Conservation (phyloP, 2,329 filamentous ascomycete genomes). For the Emergomyces africanus region DNA sequence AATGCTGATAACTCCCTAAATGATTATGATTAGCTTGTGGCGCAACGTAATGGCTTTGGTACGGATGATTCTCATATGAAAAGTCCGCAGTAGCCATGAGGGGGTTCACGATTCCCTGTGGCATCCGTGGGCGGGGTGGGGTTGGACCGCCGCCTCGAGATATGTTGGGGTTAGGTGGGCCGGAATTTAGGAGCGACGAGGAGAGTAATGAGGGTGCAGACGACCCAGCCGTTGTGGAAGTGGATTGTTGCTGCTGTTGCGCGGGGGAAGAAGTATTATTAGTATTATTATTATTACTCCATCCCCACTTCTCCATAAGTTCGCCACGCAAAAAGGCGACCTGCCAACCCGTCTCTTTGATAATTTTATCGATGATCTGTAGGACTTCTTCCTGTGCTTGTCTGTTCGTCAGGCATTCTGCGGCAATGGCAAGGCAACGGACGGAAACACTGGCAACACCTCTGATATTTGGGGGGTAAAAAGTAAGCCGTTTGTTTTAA, state of each 20-base stretch:
- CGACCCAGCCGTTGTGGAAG: constrained; percentile 3
- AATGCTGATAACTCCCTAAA: constrained; percentile 13
- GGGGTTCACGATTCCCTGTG: constrained; percentile 51
- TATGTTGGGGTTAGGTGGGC: constrained; percentile 13
- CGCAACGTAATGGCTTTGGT: constrained; percentile 67
- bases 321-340: constrained; percentile 59
- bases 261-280: constrained; percentile 19
- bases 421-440: constrained; percentile 65
- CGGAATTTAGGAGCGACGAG: constrained; percentile 12
- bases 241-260: constrained; percentile 14
- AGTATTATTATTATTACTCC: constrained; percentile 43
- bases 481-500: neutral
- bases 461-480: constrained; percentile 17
- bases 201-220: constrained; percentile 3
- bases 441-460: constrained; percentile 69
- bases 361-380: constrained; percentile 61
- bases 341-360: constrained; percentile 65
- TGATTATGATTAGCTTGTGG: constrained; percentile 42
- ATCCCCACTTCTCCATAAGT: constrained; percentile 66
- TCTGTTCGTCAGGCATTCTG: constrained; percentile 54
- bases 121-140: constrained; percentile 22
- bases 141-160: constrained; percentile 15
- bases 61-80: constrained; percentile 64
- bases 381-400: constrained; percentile 72
- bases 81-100: constrained; percentile 62